Percentiles rank a stretch among this genome's conserved stretches.
These are phyloP conservation scores for Thuja plicata DNA, from an alignment of 83 land plant species.

Conservation along the genomic window DNA sequence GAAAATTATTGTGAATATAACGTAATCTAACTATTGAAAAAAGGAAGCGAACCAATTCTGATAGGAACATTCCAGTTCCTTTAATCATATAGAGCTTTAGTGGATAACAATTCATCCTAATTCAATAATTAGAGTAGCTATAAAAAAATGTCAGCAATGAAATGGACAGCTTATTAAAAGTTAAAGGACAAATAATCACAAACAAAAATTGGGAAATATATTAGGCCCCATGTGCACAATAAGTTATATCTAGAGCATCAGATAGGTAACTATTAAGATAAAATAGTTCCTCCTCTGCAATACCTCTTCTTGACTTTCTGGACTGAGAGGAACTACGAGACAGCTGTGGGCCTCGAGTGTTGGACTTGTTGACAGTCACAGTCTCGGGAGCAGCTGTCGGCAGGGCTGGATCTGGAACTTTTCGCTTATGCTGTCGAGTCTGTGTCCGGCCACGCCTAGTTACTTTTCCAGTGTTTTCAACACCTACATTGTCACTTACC, in stretches of 20 bases:
- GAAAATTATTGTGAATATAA: neutral
- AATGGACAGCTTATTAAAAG: neutral
- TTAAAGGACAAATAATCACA: neutral
- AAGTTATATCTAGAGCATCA: neutral
- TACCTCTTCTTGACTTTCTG: conserved; percentile 2
- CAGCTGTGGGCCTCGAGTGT: neutral
- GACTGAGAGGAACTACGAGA: neutral
- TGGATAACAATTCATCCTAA: neutral
- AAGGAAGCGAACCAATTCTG: neutral
- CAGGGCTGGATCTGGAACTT: conserved; percentile 6
- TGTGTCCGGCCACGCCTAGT: conserved; percentile 10
- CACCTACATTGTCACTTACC: conserved; percentile 10
- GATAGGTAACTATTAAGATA: neutral
- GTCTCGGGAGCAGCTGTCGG: neutral
- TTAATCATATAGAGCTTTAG: neutral
- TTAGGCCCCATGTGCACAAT: no score
- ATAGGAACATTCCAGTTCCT: neutral
- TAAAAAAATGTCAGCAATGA: neutral
- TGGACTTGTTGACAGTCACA: neutral
- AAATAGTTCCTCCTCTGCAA: neutral
- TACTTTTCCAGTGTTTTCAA: neutral
- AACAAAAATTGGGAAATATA: neutral
- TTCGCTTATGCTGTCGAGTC: conserved; percentile 11
- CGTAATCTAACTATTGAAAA: neutral
- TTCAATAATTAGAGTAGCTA: neutral